phyloP scores from a whole-genome alignment of 331 rosid genomes.

The Rhamnella rubrinervis region DNA sequence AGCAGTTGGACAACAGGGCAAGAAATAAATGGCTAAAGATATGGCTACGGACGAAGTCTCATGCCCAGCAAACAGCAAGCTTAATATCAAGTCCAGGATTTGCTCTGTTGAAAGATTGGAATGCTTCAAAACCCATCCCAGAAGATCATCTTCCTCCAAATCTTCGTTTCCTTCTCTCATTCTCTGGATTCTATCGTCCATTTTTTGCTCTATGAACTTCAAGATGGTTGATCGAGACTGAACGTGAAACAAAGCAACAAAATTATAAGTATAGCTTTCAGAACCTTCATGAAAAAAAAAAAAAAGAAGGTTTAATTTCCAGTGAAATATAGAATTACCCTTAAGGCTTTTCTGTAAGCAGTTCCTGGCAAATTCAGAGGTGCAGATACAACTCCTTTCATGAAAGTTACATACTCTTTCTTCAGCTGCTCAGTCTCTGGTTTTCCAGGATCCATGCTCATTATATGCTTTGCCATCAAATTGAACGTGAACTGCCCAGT shows the following conservation, averaged over 20 bases:
- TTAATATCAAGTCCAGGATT: slow-evolving; percentile 82
- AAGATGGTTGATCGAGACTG: slow-evolving; percentile 83
- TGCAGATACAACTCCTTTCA: slow-evolving; percentile 91
- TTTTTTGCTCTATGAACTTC: slow-evolving; percentile 76
- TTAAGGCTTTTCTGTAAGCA: slow-evolving; percentile 78
- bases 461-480: slow-evolving; percentile 89
- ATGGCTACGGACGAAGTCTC: slow-evolving; percentile 95
- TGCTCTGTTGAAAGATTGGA: slow-evolving; percentile 90
- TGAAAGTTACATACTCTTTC: slow-evolving; percentile 81
- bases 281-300: not conserved
- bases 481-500: slow-evolving; percentile 82
- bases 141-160: slow-evolving; percentile 74
- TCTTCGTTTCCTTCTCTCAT: slow-evolving; percentile 38
- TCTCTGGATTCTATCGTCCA: slow-evolving; percentile 52
- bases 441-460: slow-evolving; percentile 89
- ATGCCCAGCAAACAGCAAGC: slow-evolving; percentile 96
- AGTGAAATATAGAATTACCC: slow-evolving; percentile 42
- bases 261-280: not conserved
- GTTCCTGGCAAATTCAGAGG: slow-evolving; percentile 95
- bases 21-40: slow-evolving; percentile 76
- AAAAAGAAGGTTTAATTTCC: not conserved
- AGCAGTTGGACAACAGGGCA: slow-evolving; percentile 69
- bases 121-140: slow-evolving; percentile 85
- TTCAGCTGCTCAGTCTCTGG: slow-evolving; percentile 84
- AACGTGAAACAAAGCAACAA: not conserved